A percentile compares a stretch with the other conserved stretches of the same genome.
phyloP scores from a whole-genome alignment of 225 moss, liverwort and hornwort genomes.

The Sphagnum tenellum region DNA sequence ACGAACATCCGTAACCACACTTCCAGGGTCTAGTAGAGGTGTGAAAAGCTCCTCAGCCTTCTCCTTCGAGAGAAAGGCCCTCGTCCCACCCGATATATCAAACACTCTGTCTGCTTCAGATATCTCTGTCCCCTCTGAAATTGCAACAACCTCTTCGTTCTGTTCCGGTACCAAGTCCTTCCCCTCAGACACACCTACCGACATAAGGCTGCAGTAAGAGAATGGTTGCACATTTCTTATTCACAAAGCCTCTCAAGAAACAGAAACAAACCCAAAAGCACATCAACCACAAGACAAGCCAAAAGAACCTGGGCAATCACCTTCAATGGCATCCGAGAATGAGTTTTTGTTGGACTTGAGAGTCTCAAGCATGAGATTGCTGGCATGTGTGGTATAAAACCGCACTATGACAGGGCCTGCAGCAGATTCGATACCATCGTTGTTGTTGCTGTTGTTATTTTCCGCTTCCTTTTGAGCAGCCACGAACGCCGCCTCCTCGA shows the following conservation, averaged over 20 bases:
- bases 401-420: constrained; percentile 47
- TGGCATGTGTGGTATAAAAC: constrained; percentile 80
- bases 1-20: constrained; percentile 48
- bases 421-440: constrained; percentile 19
- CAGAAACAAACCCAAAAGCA: background rate
- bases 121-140: constrained; percentile 4
- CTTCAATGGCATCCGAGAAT: constrained; percentile 21
- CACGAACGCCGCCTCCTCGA: constrained; percentile 75
- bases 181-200: no score
- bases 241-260: background rate
- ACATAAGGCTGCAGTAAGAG: no score
- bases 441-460: no score
- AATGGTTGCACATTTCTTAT: no score
- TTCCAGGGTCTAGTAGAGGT: constrained; percentile 60
- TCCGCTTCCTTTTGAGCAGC: constrained; percentile 44
- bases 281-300: background rate
- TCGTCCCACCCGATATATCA: constrained; percentile 80
- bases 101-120: constrained; percentile 24
- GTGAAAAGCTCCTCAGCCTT: constrained; percentile 62
- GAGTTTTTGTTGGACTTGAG: constrained; percentile 20
- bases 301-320: background rate
- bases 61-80: constrained; percentile 62
- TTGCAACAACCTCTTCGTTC: background rate
- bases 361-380: constrained; percentile 67
- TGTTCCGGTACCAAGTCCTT: background rate